Evolutionary conservation across 495 filamentous ascomycete genomes (phyloP).

Genomic region (Bryoglossum gracile): DNA sequence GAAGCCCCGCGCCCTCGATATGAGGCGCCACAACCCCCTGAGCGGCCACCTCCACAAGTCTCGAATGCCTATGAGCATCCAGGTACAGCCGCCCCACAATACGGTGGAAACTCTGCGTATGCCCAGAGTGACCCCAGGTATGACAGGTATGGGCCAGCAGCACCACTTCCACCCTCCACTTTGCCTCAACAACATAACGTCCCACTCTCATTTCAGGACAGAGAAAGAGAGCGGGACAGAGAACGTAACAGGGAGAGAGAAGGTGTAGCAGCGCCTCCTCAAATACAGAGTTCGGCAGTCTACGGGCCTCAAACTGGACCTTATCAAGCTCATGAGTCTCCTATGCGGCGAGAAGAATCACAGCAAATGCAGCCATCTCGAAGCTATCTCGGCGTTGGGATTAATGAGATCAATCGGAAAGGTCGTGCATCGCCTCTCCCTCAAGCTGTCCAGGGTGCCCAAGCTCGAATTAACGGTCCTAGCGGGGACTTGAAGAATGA

Average conservation of each 20-base stretch:
- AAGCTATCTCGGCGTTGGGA: slow-evolving; percentile 45
- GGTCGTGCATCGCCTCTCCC: slow-evolving; percentile 71
- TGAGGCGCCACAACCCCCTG: slow-evolving; percentile 20
- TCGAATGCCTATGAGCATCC: slow-evolving; percentile 30
- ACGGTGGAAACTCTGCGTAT: slow-evolving; percentile 16
- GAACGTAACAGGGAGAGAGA: no score
- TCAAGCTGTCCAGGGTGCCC: slow-evolving; percentile 87
- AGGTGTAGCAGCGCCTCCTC: no score
- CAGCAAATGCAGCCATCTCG: slow-evolving; percentile 38
- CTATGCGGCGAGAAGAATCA: slow-evolving; percentile 52
- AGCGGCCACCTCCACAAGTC: slow-evolving; percentile 24
- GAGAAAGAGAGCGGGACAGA: no score
- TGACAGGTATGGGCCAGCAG: slow-evolving; percentile 22
- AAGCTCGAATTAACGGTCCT: slow-evolving; percentile 66
- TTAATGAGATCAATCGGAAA: slow-evolving; percentile 57
- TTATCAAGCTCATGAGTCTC: slow-evolving; percentile 41
- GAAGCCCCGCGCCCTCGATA: slow-evolving; percentile 13
- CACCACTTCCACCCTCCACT: slow-evolving; percentile 38
- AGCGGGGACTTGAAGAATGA: slow-evolving; percentile 86
- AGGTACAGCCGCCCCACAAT: slow-evolving; percentile 35
- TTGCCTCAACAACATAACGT: slow-evolving; percentile 33
- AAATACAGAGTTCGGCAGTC: no score
- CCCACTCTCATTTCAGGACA: slow-evolving; percentile 28
- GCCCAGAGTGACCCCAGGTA: slow-evolving; percentile 22
- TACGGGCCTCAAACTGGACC: slow-evolving; percentile 25